phyloP scores from a whole-genome alignment of 306 rosid genomes.

The Castanea sativa region DNA sequence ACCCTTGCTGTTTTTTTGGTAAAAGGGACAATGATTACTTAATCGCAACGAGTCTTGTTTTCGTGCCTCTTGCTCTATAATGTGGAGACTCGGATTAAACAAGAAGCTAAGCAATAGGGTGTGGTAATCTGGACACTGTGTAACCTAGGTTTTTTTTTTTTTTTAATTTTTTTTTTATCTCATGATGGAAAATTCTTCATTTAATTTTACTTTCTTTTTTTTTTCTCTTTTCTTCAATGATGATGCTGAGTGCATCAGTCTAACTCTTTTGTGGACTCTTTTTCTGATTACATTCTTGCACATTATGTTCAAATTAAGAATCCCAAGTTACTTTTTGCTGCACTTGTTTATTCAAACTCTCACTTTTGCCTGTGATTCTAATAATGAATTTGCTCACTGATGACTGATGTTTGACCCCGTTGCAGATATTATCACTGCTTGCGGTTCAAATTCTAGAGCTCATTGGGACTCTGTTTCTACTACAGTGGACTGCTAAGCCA shows the following conservation, averaged over 20 bases:
- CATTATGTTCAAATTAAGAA: not conserved
- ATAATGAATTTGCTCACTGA: not conserved
- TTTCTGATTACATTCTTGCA: not conserved
- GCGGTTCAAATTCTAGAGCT: slow-evolving; percentile 62
- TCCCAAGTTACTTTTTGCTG: not conserved
- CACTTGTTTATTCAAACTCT: not conserved
- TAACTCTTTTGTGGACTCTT: not conserved
- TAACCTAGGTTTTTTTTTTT: not conserved
- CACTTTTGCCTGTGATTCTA: not conserved
- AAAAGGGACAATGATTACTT: not conserved
- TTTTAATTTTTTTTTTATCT: not conserved
- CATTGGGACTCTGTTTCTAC: slow-evolving; percentile 44
- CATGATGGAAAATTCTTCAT: not conserved
- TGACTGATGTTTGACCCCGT: no score
- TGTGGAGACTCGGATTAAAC: not conserved
- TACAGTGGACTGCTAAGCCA: slow-evolving; percentile 63
- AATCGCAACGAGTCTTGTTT: not conserved
- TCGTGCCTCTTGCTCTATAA: not conserved
- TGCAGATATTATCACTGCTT: slow-evolving; percentile 68
- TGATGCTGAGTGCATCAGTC: not conserved
- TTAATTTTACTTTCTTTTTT: not conserved
- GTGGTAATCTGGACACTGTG: not conserved
- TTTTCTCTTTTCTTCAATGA: not conserved
- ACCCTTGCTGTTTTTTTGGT: not conserved
- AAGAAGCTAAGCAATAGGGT: not conserved